Base-by-base conservation (phyloP, 2,329 filamentous ascomycete species). In the Alternaria brassicicola region DNA sequence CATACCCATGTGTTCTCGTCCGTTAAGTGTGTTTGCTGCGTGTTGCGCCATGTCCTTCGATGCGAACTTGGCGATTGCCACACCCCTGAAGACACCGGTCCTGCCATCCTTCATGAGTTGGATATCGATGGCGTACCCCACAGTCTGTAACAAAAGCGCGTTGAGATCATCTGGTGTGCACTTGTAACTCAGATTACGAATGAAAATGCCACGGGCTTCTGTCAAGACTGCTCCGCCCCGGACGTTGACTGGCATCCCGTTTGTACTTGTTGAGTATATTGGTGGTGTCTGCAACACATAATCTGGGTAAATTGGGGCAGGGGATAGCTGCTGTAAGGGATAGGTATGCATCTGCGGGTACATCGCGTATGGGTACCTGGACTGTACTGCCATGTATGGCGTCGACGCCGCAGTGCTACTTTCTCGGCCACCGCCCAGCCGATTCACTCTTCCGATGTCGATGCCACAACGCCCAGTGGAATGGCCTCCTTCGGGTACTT, bases 201-300 rank as follows among this genome's bases (percentile, higher is more conserved):
- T 72, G 61, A 77, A 77, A 28, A 78, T 72, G 7, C 75, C 76
- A 7, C 76, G 74, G 23, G 72, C 67, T 57, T 78, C 76, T 7
- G 76, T 78, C 26, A 74, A 59, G 19, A 76, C 63, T 15, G 70
- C 73, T 8, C 76, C 75, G n/a, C 69, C 61, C n/a, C 63, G 64
- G n/a, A 76, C 59, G 43, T 78, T 78, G 26, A 78, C 74, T 10
- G 74, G 72, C 42, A 78, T 68, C 3, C 76, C 75, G 26, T 62
- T 69, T 15, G 66, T 64, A 55, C 63, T 77, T 25, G 68, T 62
- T 26, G 70, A 72, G 59, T 76, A 78, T 3, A 69, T 61, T 23
- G 69, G 66, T 10, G 63, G 47, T 45, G 25, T 42, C 21, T 63
- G 62, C n/a, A 65, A 36, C 13, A 61, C 38, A 42, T 72, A 63